A percentile compares a stretch with the other conserved stretches of the same genome.
These are phyloP conservation scores for Aspergillus neoniger DNA, from an alignment of 2,329 filamentous ascomycete species.

Conservation along the genomic window DNA sequence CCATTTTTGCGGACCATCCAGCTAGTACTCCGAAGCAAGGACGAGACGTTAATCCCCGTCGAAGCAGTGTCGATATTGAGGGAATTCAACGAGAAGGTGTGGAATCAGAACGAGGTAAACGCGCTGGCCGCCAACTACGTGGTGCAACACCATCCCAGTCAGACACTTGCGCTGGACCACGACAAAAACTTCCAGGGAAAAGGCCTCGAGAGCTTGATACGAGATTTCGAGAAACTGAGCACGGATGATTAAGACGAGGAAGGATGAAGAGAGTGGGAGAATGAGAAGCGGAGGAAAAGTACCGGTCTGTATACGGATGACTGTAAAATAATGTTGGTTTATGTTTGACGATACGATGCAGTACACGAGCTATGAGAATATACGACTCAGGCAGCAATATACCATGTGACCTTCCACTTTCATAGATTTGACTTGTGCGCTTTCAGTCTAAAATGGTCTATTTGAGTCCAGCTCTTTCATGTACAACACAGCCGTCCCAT, in stretches of 20 bases:
- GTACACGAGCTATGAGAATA: constrained; percentile 6
- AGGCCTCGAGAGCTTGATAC: constrained; percentile 3
- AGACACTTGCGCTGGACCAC: not conserved
- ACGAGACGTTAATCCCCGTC: not conserved
- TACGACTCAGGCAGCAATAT: not conserved
- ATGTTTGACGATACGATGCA: not conserved
- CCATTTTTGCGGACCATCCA: constrained; percentile 2
- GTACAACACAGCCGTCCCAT: too few relatives aligned
- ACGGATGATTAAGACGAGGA: not conserved
- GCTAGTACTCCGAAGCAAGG: not conserved
- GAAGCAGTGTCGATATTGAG: not conserved
- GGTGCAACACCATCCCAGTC: constrained; percentile 4
- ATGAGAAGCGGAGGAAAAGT: not conserved
- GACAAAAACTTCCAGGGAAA: not conserved
- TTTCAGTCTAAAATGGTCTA: not conserved
- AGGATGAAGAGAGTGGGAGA: not conserved
- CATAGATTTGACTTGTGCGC: not conserved
- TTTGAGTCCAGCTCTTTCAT: too few relatives aligned
- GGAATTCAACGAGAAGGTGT: constrained; percentile 6
- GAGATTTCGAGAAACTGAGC: not conserved
- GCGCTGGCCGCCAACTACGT: not conserved
- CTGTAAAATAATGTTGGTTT: constrained; percentile 1
- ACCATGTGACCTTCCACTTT: not conserved
- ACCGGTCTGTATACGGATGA: not conserved
- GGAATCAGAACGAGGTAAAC: not conserved